These are phyloP conservation scores for Bretschneidera sinensis DNA, from an alignment of 345 rosid genomes.

Conservation along the genomic window DNA sequence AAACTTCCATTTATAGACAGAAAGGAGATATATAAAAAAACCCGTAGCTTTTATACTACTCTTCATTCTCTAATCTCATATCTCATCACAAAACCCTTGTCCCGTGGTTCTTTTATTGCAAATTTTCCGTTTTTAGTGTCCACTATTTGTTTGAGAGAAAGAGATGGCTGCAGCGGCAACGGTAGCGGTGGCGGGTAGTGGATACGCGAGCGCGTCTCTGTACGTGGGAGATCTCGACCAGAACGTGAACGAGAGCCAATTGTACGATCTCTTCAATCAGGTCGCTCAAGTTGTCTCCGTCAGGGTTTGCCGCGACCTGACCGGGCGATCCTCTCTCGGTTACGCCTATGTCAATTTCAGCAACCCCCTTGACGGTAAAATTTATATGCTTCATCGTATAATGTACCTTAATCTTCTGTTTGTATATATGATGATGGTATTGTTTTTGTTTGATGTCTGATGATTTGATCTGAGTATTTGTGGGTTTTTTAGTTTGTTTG, in stretches of 20 bases:
- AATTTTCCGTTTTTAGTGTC: neutral
- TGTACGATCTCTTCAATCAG: conserved; percentile 50
- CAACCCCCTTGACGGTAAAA: conserved; percentile 48
- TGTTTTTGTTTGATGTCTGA: neutral
- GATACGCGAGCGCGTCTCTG: conserved; percentile 39
- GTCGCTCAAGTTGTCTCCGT: conserved; percentile 42
- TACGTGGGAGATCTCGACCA: conserved; percentile 68
- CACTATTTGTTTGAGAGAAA: neutral
- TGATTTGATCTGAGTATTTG: neutral
- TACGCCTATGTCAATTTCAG: conserved; percentile 65
- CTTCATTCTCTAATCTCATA: neutral
- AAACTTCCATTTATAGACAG: conserved; percentile 4
- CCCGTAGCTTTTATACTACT: no score
- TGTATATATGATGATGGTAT: conserved; percentile 12
- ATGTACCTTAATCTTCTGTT: neutral
- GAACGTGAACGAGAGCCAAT: conserved; percentile 43
- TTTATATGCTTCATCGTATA: neutral
- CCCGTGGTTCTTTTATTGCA: neutral
- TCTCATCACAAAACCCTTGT: neutral
- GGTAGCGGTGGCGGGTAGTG: conserved; percentile 10
- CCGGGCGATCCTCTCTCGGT: conserved; percentile 48
- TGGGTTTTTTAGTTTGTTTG: neutral
- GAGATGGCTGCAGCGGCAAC: conserved; percentile 23
- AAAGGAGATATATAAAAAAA: conserved; percentile 3
- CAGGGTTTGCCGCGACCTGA: conserved; percentile 64